Evolutionary conservation across 2,329 filamentous ascomycete genomes (phyloP).

Genomic region (Claviceps citrina): DNA sequence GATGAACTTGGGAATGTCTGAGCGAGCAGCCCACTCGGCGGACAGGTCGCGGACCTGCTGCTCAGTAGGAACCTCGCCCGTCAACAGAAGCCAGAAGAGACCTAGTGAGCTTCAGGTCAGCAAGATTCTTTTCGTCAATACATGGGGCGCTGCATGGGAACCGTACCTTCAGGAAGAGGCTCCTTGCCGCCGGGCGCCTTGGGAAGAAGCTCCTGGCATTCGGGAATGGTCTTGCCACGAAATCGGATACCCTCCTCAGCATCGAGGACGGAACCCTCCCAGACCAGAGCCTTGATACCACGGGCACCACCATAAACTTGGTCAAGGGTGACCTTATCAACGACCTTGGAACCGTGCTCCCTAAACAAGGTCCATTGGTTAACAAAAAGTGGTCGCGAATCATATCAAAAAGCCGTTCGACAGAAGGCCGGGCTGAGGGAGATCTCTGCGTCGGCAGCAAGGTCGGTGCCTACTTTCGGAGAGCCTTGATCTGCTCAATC

Average conservation of each 20-base stretch:
- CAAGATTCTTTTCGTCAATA: background rate
- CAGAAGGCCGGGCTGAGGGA: too few relatives aligned
- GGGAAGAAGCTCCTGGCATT: conserved; percentile 94
- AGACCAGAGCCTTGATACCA: conserved; percentile 96
- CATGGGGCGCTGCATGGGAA: background rate
- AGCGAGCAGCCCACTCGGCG: conserved; percentile 95
- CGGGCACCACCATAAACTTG: conserved; percentile 98
- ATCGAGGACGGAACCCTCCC: conserved; percentile 97
- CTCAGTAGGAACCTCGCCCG: conserved; percentile 91
- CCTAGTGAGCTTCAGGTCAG: conserved; percentile 28
- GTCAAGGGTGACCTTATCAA: conserved; percentile 96
- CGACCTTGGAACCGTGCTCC: conserved; percentile 85
- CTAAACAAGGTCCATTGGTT: conserved; percentile 28
- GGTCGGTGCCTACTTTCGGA: conserved; percentile 62
- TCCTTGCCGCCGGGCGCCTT: conserved; percentile 94
- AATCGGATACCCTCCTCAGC: conserved; percentile 98
- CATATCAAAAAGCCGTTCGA: too few relatives aligned
- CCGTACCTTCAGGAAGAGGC: conserved; percentile 79
- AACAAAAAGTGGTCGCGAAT: conserved; percentile 12
- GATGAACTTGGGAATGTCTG: conserved; percentile 92
- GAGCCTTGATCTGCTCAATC: conserved; percentile 98
- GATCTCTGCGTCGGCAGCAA: background rate
- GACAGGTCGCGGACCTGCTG: conserved; percentile 97
- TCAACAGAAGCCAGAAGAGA: conserved; percentile 99
- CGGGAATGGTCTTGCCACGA: conserved; percentile 96